These are phyloP conservation scores for Cerrena zonata DNA, from an alignment of 1,284 basidiomycete genomes.

Conservation along the genomic window DNA sequence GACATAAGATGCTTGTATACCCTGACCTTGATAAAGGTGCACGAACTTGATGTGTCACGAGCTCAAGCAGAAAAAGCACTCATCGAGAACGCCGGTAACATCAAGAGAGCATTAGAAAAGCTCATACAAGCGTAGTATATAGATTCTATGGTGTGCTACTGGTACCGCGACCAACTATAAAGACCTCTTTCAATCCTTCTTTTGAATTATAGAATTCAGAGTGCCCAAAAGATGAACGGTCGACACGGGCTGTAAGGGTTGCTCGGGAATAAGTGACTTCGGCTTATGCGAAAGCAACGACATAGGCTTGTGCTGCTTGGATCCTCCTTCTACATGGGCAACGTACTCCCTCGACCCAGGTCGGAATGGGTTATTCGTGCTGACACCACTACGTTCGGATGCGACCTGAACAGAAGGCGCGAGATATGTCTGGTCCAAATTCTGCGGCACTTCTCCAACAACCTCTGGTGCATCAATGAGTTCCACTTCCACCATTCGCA, in stretches of 20 bases:
- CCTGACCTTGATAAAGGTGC: constrained; percentile 35
- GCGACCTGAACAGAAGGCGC: constrained; percentile 13
- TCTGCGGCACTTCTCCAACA: constrained; percentile 20
- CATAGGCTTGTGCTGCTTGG: constrained; percentile 5
- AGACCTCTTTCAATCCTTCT: too few species aligned
- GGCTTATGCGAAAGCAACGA: neutral
- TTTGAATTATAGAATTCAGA: too few species aligned
- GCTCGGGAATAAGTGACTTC: too few species aligned
- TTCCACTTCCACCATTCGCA: constrained; percentile 23
- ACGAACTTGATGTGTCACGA: constrained; percentile 59
- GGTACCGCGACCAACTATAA: too few species aligned
- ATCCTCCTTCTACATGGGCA: constrained; percentile 11
- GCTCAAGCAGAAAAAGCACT: constrained; percentile 54
- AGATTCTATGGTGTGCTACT: too few species aligned
- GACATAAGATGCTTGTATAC: neutral
- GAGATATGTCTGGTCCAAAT: constrained; percentile 10
- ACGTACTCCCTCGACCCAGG: constrained; percentile 35
- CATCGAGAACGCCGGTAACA: constrained; percentile 34
- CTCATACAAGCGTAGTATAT: constrained; percentile 20
- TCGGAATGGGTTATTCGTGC: constrained; percentile 17
- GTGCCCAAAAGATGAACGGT: too few species aligned
- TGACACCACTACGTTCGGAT: constrained; percentile 9
- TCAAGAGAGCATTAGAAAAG: constrained; percentile 27
- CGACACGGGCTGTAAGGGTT: too few species aligned
- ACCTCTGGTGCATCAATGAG: constrained; percentile 26